Base-by-base conservation (phyloP, 31 red algal species). In the Pterothamnion heteromorphum region DNA sequence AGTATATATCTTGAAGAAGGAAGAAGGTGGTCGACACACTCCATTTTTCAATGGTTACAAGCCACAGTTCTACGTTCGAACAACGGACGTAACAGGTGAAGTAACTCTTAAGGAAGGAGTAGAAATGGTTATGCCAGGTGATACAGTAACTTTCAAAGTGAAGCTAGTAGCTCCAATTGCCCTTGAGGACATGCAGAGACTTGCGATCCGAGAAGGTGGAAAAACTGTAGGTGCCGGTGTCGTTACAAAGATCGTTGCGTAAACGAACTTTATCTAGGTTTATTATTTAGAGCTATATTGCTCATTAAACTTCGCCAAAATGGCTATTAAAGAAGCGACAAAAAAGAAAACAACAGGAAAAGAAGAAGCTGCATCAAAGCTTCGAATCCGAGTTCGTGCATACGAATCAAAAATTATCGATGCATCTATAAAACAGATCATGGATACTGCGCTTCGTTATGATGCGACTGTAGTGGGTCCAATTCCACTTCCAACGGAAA, bases 91-190 rank as follows among this genome's bases (percentile, higher is more conserved):
- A 26, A 99, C 98, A 2, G 98, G 98, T 0, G 93, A 91, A 31
- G 83, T 99, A 37, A 93, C 74, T 28, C 91, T 99, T 38, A 93
- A 94, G 0, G 91, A 95, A 33, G 95, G 93, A 41, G 85, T 93
- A 1, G 93, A 97, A 90, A 99, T 99, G 98, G 96, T 96, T 34
- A 99, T 99, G 98, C 98, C 98, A 0, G 98, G 98, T 28, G 98
- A 99, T 91, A 97, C 95, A 80, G 92, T 99, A 27, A 95, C 93
- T 3, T 95, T 90, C 44, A 64, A 57, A 57, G 96, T 92, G 35
- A 95, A 99, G 82, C 64, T 98, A n/a, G 58, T 97, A 20, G 86
- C 28, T 41, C 92, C 93, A 35, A 89, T 99, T 37, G 94, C 98
- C 9, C 90, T 98, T 94, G 92, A 88, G 33, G 94, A 97, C 44